Percentiles rank a stretch among this genome's conserved stretches.
Conservation (phyloP, 1,284 basidiomycete species). For the Apiotrichum veenhuisii region DNA sequence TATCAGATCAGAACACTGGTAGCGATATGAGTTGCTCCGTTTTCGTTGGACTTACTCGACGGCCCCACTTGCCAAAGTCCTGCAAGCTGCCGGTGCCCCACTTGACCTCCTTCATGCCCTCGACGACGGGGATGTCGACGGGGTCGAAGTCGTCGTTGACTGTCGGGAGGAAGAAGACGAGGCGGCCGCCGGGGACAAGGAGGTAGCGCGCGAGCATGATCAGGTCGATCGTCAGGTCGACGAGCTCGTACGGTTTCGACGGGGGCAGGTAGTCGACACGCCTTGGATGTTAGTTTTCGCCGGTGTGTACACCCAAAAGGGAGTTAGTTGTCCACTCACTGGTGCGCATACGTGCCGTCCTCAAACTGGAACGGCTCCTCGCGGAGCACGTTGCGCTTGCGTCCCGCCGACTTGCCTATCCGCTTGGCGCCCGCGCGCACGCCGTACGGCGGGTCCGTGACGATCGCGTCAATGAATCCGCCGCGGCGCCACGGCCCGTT, state of each 20-base stretch:
- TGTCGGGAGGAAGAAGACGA: constrained; percentile 94
- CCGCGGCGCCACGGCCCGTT: constrained; percentile 83
- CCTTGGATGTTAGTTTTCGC: constrained; percentile 39
- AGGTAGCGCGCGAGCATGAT: constrained; percentile 77
- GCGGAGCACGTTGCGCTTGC: constrained; percentile 38
- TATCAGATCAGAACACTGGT: no score
- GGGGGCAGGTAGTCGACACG: constrained; percentile 75
- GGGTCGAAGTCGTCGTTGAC: constrained; percentile 85
- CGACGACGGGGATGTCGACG: constrained; percentile 68
- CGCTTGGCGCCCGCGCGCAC: constrained; percentile 95
- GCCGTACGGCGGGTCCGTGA: constrained; percentile 93
- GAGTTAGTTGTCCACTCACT: constrained; percentile 41
- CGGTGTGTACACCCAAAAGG: no score
- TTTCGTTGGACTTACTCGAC: constrained; percentile 61
- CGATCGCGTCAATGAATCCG: constrained; percentile 85
- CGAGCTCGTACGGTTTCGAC: constrained; percentile 88
- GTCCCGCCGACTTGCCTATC: constrained; percentile 62
- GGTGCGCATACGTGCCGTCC: constrained; percentile 46
- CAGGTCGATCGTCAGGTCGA: constrained; percentile 74
- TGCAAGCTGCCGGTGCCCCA: constrained; percentile 85
- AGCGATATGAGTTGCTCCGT: no score
- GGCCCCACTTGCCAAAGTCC: constrained; percentile 92
- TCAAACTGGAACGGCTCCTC: constrained; percentile 43
- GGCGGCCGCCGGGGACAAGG: constrained; percentile 76
- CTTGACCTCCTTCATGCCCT: constrained; percentile 68